phyloP scores from a whole-genome alignment of 768 basidiomycete genomes.

The Kwoniella bestiolae region DNA sequence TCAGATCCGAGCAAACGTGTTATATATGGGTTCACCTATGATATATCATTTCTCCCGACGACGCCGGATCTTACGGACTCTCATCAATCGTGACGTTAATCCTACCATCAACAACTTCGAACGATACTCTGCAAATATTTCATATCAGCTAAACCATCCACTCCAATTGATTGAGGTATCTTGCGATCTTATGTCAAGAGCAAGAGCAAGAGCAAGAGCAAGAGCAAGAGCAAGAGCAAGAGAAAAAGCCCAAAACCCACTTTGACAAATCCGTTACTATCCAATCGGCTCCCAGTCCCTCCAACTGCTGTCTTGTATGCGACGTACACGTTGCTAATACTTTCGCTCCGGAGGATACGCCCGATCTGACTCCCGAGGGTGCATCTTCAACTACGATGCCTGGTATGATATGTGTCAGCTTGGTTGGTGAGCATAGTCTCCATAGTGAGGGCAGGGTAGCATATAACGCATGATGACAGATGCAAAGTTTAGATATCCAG shows the following conservation, averaged over 20 bases:
- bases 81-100: constrained; percentile 40
- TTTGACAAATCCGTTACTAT: constrained; percentile 71
- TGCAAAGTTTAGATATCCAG: too few species aligned
- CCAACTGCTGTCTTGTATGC: constrained; percentile 62
- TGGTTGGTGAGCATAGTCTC: neutral
- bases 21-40: too few species aligned
- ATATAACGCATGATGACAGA: too few species aligned
- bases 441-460: too few species aligned
- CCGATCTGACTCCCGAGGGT: constrained; percentile 76
- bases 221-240: too few species aligned
- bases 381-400: constrained; percentile 83
- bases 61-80: too few species aligned
- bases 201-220: too few species aligned
- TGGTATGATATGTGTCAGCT: too few species aligned
- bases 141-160: neutral
- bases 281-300: constrained; percentile 66
- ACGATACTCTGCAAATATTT: constrained; percentile 26
- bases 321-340: constrained; percentile 80
- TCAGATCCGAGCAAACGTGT: too few species aligned
- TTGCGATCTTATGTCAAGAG: too few species aligned
- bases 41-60: too few species aligned
- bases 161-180: neutral
- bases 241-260: too few species aligned
- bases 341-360: constrained; percentile 72
- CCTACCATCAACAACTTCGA: constrained; percentile 26